A percentile compares a stretch with the other conserved stretches of the same genome.
Conservation (phyloP, 75 land plant genomes). For the Picea glauca region DNA sequence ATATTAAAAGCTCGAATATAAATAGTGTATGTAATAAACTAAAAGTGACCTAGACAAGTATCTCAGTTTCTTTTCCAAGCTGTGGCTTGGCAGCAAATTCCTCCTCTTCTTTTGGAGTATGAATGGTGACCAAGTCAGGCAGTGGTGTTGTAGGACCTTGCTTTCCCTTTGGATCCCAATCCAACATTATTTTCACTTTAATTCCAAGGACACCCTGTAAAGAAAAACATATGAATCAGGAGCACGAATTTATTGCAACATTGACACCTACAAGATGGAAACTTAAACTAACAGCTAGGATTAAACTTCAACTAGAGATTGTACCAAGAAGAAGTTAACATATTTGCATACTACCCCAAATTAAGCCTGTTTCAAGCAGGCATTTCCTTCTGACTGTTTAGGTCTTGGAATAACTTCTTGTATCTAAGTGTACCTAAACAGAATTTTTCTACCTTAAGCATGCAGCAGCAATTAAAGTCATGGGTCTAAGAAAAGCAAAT, state of each 20-base stretch:
- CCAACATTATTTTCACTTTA: slow-evolving; percentile 59
- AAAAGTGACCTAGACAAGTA: too few species aligned
- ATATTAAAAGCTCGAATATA: too few species aligned
- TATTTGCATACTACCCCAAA: too few species aligned
- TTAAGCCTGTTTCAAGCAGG: not conserved
- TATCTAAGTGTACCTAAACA: not conserved
- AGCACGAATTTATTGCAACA: too few species aligned
- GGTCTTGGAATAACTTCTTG: not conserved
- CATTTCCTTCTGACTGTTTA: not conserved
- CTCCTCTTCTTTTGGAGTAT: slow-evolving; percentile 66
- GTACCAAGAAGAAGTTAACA: too few species aligned
- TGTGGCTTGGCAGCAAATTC: slow-evolving; percentile 1
- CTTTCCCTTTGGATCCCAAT: slow-evolving; percentile 62
- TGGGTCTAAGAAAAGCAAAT: not conserved
- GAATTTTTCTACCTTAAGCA: not conserved
- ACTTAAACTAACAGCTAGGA: too few species aligned
- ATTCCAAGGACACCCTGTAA: slow-evolving; percentile 63
- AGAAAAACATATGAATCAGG: not conserved
- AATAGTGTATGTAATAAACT: too few species aligned
- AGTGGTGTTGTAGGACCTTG: slow-evolving; percentile 62
- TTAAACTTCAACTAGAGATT: too few species aligned
- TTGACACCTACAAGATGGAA: too few species aligned
- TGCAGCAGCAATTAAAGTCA: not conserved
- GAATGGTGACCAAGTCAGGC: slow-evolving; percentile 63
- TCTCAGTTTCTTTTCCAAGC: too few species aligned